Percentiles rank a stretch among this genome's conserved stretches.
phyloP scores from a whole-genome alignment of 257 asterid genomes.

The Hygrophila difformis region DNA sequence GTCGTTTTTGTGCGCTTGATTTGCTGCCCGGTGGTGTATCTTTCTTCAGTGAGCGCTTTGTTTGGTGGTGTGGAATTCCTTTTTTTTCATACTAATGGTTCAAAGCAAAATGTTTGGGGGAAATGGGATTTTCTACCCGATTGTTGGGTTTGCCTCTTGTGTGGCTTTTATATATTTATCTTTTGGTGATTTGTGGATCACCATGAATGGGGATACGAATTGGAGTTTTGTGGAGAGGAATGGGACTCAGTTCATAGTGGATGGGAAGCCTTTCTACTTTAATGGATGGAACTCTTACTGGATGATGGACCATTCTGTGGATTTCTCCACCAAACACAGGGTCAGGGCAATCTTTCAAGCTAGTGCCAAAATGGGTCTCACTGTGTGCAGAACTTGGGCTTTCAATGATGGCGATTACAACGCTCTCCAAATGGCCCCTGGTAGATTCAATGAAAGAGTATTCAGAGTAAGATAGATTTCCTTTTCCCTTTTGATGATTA shows the following conservation, averaged over 20 bases:
- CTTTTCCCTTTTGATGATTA: constrained; percentile 5
- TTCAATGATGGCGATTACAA: constrained; percentile 92
- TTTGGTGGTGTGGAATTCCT: neutral
- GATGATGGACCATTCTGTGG: constrained; percentile 97
- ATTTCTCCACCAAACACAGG: constrained; percentile 45
- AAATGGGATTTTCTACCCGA: constrained; percentile 76
- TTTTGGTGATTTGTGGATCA: constrained; percentile 75
- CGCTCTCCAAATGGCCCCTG: constrained; percentile 88
- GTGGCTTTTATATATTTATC: constrained; percentile 69
- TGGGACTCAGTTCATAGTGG: constrained; percentile 85
- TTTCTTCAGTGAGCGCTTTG: too few relatives aligned
- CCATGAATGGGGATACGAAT: constrained; percentile 29
- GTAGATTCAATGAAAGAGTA: constrained; percentile 72
- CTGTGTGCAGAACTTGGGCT: constrained; percentile 98
- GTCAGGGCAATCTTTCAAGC: constrained; percentile 63
- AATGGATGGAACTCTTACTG: constrained; percentile 99
- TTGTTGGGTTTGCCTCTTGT: constrained; percentile 78
- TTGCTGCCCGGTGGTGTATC: too few relatives aligned
- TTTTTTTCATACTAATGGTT: constrained; percentile 24
- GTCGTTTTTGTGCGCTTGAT: too few relatives aligned
- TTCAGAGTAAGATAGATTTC: constrained; percentile 59
- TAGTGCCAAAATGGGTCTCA: constrained; percentile 94
- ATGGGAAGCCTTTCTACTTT: constrained; percentile 75
- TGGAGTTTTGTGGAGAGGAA: constrained; percentile 86
- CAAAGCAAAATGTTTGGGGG: constrained; percentile 47